phyloP scores from a whole-genome alignment of 2,329 filamentous ascomycete species.

The Rutstroemia sp. region DNA sequence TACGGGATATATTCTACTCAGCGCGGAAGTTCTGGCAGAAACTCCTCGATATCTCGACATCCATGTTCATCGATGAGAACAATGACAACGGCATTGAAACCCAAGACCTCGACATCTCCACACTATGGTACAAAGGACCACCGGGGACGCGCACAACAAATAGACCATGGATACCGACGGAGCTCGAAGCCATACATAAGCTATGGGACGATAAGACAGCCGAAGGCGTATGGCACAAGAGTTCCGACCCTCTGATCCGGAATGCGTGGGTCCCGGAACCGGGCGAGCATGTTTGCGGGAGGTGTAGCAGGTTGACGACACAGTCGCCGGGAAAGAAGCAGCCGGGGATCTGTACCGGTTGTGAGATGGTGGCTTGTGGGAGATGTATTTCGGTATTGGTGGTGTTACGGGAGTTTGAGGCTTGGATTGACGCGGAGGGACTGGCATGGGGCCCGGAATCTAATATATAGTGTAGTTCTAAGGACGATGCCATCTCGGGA shows the following conservation, averaged over 20 bases:
- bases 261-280: neutral
- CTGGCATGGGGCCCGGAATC: neutral
- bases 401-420: neutral
- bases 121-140: neutral
- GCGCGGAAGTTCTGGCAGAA: neutral
- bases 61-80: neutral
- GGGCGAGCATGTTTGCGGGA: neutral
- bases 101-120: neutral
- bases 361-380: slow-evolving; percentile 1
- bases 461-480: no score
- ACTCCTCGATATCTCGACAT: neutral
- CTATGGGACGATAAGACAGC: neutral
- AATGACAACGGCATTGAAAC: no score
- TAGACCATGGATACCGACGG: neutral
- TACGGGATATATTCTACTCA: neutral
- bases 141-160: neutral
- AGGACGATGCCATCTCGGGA: no score
- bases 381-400: neutral
- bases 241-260: neutral
- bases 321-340: neutral
- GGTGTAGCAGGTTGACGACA: neutral
- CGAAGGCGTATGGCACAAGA: neutral
- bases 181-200: neutral
- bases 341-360: neutral
- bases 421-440: neutral